A percentile compares a stretch with the other conserved stretches of the same genome.
These are phyloP conservation scores for Ampelomyces quisqualis DNA, from an alignment of 2,329 filamentous ascomycete species.

Conservation along the genomic window DNA sequence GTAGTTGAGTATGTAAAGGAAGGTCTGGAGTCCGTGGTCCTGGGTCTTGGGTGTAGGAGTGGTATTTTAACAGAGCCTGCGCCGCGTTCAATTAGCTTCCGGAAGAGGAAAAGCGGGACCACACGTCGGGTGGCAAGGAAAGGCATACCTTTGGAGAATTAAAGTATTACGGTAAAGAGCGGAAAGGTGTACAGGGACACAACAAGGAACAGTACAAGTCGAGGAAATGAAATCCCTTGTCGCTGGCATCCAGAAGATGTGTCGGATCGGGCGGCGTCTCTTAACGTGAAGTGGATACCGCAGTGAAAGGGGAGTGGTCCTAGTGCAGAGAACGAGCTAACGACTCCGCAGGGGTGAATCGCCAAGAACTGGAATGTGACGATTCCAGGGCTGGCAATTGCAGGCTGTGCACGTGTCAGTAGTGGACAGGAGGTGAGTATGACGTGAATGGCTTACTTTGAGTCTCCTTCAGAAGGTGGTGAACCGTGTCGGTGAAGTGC, in stretches of 20 bases:
- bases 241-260: slow-evolving; percentile 48
- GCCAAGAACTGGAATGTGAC: slow-evolving; percentile 50
- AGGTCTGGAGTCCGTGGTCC: slow-evolving; percentile 39
- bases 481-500: slow-evolving; percentile 16
- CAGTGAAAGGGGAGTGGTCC: slow-evolving; percentile 37
- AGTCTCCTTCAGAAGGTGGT: slow-evolving; percentile 21
- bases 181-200: slow-evolving; percentile 39
- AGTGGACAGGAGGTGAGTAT: slow-evolving; percentile 4
- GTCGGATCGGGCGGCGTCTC: slow-evolving; percentile 39
- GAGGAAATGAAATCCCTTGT: slow-evolving; percentile 42
- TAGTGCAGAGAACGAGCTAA: slow-evolving; percentile 56
- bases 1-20: slow-evolving; percentile 57
- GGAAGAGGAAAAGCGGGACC: slow-evolving; percentile 9
- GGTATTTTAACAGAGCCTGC: slow-evolving; percentile 41
- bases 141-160: slow-evolving; percentile 51
- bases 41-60: slow-evolving; percentile 40
- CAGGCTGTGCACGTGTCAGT: slow-evolving; percentile 36
- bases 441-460: slow-evolving; percentile 20
- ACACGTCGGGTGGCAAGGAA: slow-evolving; percentile 20
- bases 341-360: slow-evolving; percentile 51
- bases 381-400: slow-evolving; percentile 43
- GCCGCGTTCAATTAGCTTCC: slow-evolving; percentile 21
- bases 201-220: slow-evolving; percentile 36
- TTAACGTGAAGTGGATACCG: slow-evolving; percentile 39
- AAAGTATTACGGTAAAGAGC: slow-evolving; percentile 50